These are phyloP conservation scores for Effrenium voratum DNA, from an alignment of 73 alveolate genomes.

Conservation along the genomic window DNA sequence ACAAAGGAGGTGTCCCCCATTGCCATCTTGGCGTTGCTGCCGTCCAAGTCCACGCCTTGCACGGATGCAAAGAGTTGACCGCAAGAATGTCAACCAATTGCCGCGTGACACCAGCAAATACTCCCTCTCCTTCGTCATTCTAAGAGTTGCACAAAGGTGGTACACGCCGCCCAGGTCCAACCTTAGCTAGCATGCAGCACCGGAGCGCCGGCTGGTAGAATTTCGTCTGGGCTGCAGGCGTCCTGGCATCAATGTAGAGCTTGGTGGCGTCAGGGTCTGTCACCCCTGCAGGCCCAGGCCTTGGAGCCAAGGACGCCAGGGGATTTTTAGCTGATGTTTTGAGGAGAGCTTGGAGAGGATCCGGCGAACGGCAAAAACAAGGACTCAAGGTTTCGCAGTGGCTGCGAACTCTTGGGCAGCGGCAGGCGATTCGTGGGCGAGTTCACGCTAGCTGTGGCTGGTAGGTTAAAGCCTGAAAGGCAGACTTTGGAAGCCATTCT, in stretches of 20 bases:
- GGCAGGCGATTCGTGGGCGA: constrained; percentile 49
- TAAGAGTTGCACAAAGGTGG: background rate
- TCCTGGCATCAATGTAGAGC: constrained; percentile 37
- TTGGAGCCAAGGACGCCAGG: background rate
- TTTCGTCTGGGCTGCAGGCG: background rate
- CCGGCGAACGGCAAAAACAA: background rate
- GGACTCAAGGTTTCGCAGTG: background rate
- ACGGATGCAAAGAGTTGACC: background rate
- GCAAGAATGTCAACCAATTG: background rate
- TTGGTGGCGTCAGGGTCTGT: constrained; percentile 21
- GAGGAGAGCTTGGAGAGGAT: too few species aligned
- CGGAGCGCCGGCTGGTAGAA: background rate
- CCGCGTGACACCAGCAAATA: too few species aligned
- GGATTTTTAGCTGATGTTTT: background rate
- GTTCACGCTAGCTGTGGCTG: constrained; percentile 24
- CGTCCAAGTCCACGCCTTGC: constrained; percentile 55
- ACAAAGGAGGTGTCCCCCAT: constrained; percentile 52
- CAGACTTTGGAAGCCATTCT: too few species aligned
- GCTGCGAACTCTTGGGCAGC: background rate
- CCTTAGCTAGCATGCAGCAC: background rate
- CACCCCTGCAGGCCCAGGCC: constrained; percentile 63
- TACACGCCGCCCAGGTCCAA: constrained; percentile 57
- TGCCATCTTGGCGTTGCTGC: constrained; percentile 55
- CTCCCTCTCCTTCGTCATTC: too few species aligned
- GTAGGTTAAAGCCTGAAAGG: constrained; percentile 7